Evolutionary conservation across 805 yeast genomes (phyloP).

Genomic region (Cyberlindnera meyerae): DNA sequence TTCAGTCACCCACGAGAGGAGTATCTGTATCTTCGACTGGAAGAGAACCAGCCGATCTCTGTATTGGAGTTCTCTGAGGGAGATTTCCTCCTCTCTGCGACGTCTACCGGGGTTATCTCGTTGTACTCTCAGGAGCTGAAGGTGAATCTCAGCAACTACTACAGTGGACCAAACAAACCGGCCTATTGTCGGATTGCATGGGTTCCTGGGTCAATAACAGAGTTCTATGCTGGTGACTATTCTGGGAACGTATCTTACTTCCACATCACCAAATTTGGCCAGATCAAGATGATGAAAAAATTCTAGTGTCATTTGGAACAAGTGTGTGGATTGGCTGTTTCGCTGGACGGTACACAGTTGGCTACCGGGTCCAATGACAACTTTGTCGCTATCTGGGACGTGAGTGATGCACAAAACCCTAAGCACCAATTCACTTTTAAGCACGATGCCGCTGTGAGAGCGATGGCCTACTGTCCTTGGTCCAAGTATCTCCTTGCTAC

Average conservation of each 20-base stretch:
- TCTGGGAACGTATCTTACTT: constrained; percentile 51
- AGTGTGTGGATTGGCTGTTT: constrained; percentile 63
- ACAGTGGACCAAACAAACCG: constrained; percentile 26
- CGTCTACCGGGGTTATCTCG: constrained; percentile 50
- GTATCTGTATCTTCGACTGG: background rate
- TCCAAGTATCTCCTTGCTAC: constrained; percentile 73
- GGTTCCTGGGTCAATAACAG: constrained; percentile 37
- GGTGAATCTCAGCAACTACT: constrained; percentile 14
- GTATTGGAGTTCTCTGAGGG: constrained; percentile 52
- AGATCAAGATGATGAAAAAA: constrained; percentile 23
- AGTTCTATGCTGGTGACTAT: constrained; percentile 63
- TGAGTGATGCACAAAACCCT: constrained; percentile 39
- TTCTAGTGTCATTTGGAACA: constrained; percentile 52
- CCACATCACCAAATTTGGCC: constrained; percentile 13
- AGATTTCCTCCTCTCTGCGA: constrained; percentile 48
- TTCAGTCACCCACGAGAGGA: constrained; percentile 47
- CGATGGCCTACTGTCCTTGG: constrained; percentile 91
- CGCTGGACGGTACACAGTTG: constrained; percentile 45
- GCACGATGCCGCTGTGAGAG: constrained; percentile 87
- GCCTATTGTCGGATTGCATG: constrained; percentile 58
- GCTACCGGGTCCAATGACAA: constrained; percentile 88
- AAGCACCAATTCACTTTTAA: constrained; percentile 42
- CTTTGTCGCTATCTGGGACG: constrained; percentile 72
- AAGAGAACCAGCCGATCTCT: constrained; percentile 40
- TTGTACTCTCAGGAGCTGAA: constrained; percentile 35